Percentiles rank a stretch among this genome's conserved stretches.
Evolutionary conservation across 306 rosid species (phyloP).

Genomic region (Vigna hirtella): DNA sequence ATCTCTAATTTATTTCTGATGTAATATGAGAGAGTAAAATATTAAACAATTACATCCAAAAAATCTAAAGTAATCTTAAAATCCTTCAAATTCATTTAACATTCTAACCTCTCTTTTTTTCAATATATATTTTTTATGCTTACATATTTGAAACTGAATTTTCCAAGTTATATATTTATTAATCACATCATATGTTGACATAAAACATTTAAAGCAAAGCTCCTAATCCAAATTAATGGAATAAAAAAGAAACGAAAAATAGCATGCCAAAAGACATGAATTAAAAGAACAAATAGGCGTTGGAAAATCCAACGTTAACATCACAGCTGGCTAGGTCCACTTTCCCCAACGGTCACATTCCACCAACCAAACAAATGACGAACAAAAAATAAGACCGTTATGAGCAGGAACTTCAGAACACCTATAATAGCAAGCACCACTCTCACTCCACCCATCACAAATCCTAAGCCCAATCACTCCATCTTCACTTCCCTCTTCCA

Average conservation of each 20-base stretch:
- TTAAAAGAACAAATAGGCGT: not conserved
- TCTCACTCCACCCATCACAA: not conserved
- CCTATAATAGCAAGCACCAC: conserved; percentile 17
- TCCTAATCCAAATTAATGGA: not conserved
- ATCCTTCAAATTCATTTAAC: too few species aligned
- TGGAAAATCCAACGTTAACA: conserved; percentile 36
- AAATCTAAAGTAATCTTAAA: too few species aligned
- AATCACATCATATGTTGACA: too few species aligned
- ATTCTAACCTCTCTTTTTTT: too few species aligned
- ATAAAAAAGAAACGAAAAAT: not conserved
- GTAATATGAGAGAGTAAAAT: too few species aligned
- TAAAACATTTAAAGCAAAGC: too few species aligned
- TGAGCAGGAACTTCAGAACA: not conserved
- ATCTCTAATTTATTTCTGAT: too few species aligned
- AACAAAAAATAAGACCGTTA: conserved; percentile 42
- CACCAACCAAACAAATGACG: conserved; percentile 2
- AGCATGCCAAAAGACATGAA: not conserved
- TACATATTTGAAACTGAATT: too few species aligned
- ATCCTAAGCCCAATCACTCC: not conserved
- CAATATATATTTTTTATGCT: too few species aligned
- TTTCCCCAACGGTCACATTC: conserved; percentile 41
- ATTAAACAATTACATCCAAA: too few species aligned
- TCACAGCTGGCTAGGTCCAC: not conserved
- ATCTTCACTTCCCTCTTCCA: not conserved
- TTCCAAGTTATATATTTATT: too few species aligned